Base-by-base conservation (phyloP, 495 filamentous ascomycete genomes). In the Immersiella caudata region DNA sequence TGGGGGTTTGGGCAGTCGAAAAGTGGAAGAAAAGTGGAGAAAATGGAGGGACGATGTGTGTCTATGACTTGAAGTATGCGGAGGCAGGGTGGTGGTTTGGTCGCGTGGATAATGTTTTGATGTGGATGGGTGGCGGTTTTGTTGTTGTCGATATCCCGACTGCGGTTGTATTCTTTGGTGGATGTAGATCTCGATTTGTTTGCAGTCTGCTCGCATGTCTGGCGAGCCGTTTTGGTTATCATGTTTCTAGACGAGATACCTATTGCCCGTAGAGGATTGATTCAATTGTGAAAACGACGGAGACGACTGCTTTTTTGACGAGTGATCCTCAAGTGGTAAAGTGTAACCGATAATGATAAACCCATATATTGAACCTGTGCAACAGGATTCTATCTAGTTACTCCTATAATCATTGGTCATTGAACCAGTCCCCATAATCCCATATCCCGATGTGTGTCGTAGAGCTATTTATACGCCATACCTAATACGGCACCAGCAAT, bases 11-110 rank as follows among this genome's bases (percentile, higher is more conserved):
- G 40, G 18, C 8, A 33, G 29, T 8, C 4, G 8, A 33, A 33
- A 33, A 8, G 54, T 25, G 22, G 14, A 24, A 6, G 54, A 57
- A 57, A 26, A 24, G 11, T 57, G 22, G 54, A 33, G 61, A 73
- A 82, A 60, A 78, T 80, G 54, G 74, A 74, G 63, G 29, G 29
- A 33, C 11, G 11, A 46, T 46, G 40, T 46, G 6, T 46, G 40
- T 46, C 11, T 46, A 46, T 14, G 40, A 46, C 2, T 46, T 14
- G n/a, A n/a, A n/a, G 33, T 36, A 12, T 12, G 33, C 33, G 33
- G 33, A 36, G 33, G 33, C 6, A 36, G 2, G 40, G 40, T 46
- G 40, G 40, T 46, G 40, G 29, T 33, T 33, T 33, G 29, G n/a
- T n/a, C n/a, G n/a, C n/a, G n/a, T n/a, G n/a, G n/a, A n/a, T n/a